Evolutionary conservation across 805 yeast species (phyloP).

Genomic region (Pichia exigua): DNA sequence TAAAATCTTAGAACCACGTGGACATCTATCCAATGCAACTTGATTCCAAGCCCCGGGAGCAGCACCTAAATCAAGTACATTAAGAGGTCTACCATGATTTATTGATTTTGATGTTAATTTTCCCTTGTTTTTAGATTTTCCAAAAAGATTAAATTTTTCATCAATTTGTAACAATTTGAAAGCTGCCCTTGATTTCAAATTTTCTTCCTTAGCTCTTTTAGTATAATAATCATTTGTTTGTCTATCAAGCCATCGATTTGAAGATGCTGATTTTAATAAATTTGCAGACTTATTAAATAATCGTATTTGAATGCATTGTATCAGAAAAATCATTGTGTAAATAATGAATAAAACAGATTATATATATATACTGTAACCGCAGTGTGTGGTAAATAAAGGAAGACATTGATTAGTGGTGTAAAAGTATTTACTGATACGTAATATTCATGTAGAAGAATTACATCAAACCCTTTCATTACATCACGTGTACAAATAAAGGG

Average conservation of each 20-base stretch:
- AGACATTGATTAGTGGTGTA: neutral
- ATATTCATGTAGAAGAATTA: neutral
- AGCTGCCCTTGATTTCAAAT: slow-evolving; percentile 82
- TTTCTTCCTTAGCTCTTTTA: slow-evolving; percentile 53
- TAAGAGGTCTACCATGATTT: slow-evolving; percentile 7
- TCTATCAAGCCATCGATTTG: slow-evolving; percentile 68
- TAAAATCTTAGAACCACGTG: slow-evolving; percentile 46
- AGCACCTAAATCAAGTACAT: slow-evolving; percentile 79
- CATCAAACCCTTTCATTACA: no score
- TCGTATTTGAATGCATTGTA: neutral
- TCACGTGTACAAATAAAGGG: slow-evolving; percentile 10
- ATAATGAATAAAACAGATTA: neutral
- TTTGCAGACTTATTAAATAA: neutral
- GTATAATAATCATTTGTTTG: slow-evolving; percentile 60
- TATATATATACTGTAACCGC: neutral
- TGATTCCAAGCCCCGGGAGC: slow-evolving; percentile 97
- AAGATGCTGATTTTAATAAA: slow-evolving; percentile 35
- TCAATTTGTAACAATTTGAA: slow-evolving; percentile 76
- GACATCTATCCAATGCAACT: slow-evolving; percentile 53
- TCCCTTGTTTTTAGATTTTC: slow-evolving; percentile 1
- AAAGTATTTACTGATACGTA: neutral
- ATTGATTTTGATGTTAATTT: slow-evolving; percentile 2
- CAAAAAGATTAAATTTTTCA: slow-evolving; percentile 51
- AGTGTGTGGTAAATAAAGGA: neutral
- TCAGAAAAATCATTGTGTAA: neutral